Evolutionary conservation across 2,329 filamentous ascomycete species (phyloP), one percentile per base, ranked within the genome.

Genomic region (Cryphonectria carpinicola): DNA sequence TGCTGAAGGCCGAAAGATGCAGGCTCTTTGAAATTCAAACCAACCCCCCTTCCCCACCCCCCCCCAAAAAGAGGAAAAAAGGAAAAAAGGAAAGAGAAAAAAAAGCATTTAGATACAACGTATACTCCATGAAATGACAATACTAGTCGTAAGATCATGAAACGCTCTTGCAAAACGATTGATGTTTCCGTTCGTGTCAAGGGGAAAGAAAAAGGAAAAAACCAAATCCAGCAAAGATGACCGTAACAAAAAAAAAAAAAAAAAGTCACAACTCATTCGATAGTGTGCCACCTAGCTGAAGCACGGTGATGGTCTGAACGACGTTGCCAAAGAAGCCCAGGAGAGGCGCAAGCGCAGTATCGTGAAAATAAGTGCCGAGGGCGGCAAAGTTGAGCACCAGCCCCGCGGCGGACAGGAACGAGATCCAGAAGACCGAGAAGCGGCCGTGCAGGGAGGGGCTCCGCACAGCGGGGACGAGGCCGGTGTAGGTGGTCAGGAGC

Each of bases 401-500:
- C 35, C 58, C 43, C 0, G 67, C 37, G 46, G 58, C 22, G 13
- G 46, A 68, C 22, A 68, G 67, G 4, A 68, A 46, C 2, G 67
- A 63, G 22, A 68, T 14, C 67, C 67, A 68, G 35, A 68, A 35
- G 2, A 46, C 32, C 17, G 67, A 63, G 13, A 62, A 19, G 3
- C 41, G 39, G 2, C 37, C 52, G 17, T 17, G n/a, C n/a, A 62
- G 49, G 25, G 66, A 49, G 19, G 39, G 49, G 56, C 41, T 62
- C 49, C 66, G 46, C 17, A 65, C 32, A 7, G 67, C 49, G 35
- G 60, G 43, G 5, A 58, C 60, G 13, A 68, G 67, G 32, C 67
- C 60, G 6, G 67, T 68, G 60, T 68, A 68, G 14, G 67, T 68
- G 14, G 67, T 68, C 60, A 68, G 60, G 46, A 68, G 67, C 60